These are phyloP conservation scores for Saturnispora bothae DNA, from an alignment of 805 yeast genomes.

Conservation along the genomic window DNA sequence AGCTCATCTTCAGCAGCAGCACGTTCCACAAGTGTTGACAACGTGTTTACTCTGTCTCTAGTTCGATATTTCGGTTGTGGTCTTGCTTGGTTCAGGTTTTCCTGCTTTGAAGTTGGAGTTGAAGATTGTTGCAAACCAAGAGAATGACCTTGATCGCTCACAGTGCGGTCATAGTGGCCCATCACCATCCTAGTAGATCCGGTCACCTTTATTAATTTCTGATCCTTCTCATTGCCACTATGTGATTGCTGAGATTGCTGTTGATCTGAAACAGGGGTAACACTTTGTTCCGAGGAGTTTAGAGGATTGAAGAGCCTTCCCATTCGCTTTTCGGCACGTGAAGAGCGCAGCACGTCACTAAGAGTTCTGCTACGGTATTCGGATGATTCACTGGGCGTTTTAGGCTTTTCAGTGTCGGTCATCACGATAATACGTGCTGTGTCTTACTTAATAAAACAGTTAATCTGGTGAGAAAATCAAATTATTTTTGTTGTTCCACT, in stretches of 20 bases:
- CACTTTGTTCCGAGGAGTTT: background rate
- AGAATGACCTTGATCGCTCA: slow-evolving; percentile 5
- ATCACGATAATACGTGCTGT: too few relatives aligned
- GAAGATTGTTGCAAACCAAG: background rate
- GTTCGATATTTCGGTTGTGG: slow-evolving; percentile 4
- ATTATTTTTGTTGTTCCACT: too few relatives aligned
- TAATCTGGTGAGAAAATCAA: too few relatives aligned
- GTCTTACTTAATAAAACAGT: too few relatives aligned
- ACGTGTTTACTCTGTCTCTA: slow-evolving; percentile 7
- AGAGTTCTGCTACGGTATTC: slow-evolving; percentile 1
- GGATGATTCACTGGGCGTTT: background rate
- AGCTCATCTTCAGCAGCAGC: background rate
- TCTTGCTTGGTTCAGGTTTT: background rate
- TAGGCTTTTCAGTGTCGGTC: slow-evolving; percentile 2
- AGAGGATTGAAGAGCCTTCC: slow-evolving; percentile 23
- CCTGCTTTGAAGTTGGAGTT: background rate
- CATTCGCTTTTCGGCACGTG: slow-evolving; percentile 27
- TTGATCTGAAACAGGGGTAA: background rate
- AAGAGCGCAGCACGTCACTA: slow-evolving; percentile 10
- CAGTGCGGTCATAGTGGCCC: slow-evolving; percentile 3
- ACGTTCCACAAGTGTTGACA: slow-evolving; percentile 9
- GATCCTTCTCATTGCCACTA: background rate
- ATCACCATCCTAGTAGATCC: background rate
- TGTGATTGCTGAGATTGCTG: background rate
- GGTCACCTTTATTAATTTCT: background rate